Conservation (phyloP, 169 alveolate species). For the Cryptosporidium meleagridis region DNA sequence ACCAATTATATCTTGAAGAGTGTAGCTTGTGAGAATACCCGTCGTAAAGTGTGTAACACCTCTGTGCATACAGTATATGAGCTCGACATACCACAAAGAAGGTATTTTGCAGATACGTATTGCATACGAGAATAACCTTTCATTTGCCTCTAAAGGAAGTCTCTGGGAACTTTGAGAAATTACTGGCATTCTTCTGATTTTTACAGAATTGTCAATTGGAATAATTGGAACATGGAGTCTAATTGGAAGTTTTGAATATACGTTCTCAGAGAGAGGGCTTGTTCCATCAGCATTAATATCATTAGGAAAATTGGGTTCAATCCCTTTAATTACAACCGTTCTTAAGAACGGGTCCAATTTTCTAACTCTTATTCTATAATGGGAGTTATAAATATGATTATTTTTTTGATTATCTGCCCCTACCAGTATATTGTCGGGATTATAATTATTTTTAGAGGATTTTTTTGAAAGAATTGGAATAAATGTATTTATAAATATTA, state of each 20-base stretch:
- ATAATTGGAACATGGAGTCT: conserved; percentile 44
- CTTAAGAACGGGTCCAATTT: conserved; percentile 51
- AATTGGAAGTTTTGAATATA: conserved; percentile 31
- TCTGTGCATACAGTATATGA: conserved; percentile 51
- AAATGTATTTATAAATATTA: background rate
- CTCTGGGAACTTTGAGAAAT: conserved; percentile 20
- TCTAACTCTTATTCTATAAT: conserved; percentile 67
- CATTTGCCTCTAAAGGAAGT: conserved; percentile 49
- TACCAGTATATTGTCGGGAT: conserved; percentile 11
- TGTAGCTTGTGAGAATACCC: conserved; percentile 50
- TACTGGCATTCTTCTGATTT: conserved; percentile 47
- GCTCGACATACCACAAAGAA: conserved; percentile 63
- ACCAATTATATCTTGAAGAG: conserved; percentile 63
- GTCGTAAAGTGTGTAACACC: conserved; percentile 51
- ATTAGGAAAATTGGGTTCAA: conserved; percentile 65
- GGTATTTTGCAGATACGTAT: conserved; percentile 40
- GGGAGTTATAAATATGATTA: conserved; percentile 26
- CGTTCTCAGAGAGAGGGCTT: background rate
- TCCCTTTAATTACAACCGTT: conserved; percentile 51
- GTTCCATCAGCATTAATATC: conserved; percentile 69
- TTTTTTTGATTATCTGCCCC: background rate
- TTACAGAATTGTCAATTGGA: background rate
- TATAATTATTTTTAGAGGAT: background rate
- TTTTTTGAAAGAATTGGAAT: conserved; percentile 4
- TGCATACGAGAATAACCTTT: conserved; percentile 37